Evolutionary conservation across 2,329 filamentous ascomycete species (phyloP).

Genomic region (Phyllosticta citrichinensis): DNA sequence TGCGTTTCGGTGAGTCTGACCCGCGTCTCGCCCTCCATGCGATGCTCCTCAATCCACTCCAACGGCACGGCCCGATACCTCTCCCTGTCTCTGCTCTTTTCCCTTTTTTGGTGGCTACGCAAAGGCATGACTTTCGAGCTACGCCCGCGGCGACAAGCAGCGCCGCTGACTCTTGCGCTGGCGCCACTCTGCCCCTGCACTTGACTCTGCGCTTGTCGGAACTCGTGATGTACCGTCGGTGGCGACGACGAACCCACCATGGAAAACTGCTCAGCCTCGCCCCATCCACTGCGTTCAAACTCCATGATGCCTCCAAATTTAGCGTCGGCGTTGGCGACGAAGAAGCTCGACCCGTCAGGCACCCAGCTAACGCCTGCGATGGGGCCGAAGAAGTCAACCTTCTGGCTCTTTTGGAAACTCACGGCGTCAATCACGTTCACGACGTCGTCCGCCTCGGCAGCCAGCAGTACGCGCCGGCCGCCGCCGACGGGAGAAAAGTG

Average conservation of each 20-base stretch:
- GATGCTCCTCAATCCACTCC: neutral
- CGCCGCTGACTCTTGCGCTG: neutral
- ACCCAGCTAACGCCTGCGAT: constrained; percentile 59
- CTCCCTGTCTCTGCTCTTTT: neutral
- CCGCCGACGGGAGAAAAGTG: constrained; percentile 63
- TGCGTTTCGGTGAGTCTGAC: neutral
- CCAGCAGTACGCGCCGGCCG: constrained; percentile 56
- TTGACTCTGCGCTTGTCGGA: neutral
- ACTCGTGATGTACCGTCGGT: neutral
- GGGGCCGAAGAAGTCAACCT: constrained; percentile 64
- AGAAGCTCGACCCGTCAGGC: constrained; percentile 57
- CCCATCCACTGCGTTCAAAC: constrained; percentile 40
- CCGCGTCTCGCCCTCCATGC: neutral
- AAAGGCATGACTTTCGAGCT: neutral
- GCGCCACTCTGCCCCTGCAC: neutral
- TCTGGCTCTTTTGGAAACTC: constrained; percentile 56
- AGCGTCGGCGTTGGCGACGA: constrained; percentile 56
- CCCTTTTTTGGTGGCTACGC: neutral
- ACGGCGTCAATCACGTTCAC: constrained; percentile 60
- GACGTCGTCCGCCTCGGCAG: constrained; percentile 66
- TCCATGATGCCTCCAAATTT: constrained; percentile 58
- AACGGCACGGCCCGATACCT: neutral
- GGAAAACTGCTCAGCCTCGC: constrained; percentile 10
- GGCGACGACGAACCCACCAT: neutral
- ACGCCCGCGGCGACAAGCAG: too few relatives aligned